Percentiles rank a stretch among this genome's conserved stretches.
phyloP scores from a whole-genome alignment of 2,329 filamentous ascomycete genomes.

The Xylariaceae sp. region DNA sequence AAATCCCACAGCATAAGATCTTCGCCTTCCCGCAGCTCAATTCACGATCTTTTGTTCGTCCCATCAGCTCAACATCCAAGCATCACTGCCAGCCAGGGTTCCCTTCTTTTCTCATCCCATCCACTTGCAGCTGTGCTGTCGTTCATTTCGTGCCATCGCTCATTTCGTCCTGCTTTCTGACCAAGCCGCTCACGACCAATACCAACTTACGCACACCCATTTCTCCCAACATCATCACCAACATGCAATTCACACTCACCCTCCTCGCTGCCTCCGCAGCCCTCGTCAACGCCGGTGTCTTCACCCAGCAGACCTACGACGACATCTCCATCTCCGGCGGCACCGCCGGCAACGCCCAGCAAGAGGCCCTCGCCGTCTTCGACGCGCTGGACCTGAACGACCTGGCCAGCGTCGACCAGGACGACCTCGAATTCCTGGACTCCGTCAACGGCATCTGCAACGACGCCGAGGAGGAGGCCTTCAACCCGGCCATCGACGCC shows the following conservation, averaged over 20 bases:
- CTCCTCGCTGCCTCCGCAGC: conserved; percentile 19
- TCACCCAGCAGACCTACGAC: conserved; percentile 33
- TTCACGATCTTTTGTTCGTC: background rate
- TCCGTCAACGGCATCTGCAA: conserved; percentile 50
- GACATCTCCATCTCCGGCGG: conserved; percentile 44
- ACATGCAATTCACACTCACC: conserved; percentile 24
- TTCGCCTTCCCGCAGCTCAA: conserved; percentile 8
- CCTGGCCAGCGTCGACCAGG: conserved; percentile 37
- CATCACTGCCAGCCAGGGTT: no score
- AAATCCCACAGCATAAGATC: conserved; percentile 22
- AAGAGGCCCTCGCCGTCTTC: conserved; percentile 38
- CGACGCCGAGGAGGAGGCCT: conserved; percentile 47
- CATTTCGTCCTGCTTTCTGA: conserved; percentile 5
- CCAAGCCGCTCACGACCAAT: background rate
- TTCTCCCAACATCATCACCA: conserved; percentile 7
- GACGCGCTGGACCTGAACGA: conserved; percentile 34
- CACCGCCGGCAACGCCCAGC: conserved; percentile 39
- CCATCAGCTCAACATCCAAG: conserved; percentile 9
- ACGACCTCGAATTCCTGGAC: conserved; percentile 45
- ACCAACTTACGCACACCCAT: conserved; percentile 1
- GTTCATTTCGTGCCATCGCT: conserved; percentile 20
- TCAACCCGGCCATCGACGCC: conserved; percentile 49
- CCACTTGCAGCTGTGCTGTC: conserved; percentile 25
- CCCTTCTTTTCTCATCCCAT: conserved; percentile 4
- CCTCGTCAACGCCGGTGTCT: conserved; percentile 19